Base-by-base conservation (phyloP, 2,329 filamentous ascomycete species). In the Lasiodiplodia gonubiensis region DNA sequence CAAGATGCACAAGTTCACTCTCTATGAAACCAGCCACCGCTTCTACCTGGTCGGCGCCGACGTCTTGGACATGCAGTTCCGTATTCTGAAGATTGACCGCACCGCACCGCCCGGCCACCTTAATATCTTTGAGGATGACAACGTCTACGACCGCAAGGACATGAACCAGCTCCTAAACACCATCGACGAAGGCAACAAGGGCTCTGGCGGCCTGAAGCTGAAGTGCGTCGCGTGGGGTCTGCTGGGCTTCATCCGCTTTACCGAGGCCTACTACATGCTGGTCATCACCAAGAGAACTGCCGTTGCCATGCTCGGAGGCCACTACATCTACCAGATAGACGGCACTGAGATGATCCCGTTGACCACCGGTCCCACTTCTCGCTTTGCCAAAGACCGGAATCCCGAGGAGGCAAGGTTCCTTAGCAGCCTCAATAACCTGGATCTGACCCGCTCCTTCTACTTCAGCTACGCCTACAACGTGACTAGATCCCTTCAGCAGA, bases 381-480 rank as follows among this genome's bases (percentile, higher is more conserved):
- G 90, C 61, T 89, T 89, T 73, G 92, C 91, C 76, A 84, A 89
- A n/a, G 93, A 97, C 70, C 86, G 90, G 64, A 95, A 96, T 73
- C 87, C 92, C 0, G 94, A 98, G 77, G 95, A 99, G 79, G 89
- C 91, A 48, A 89, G 94, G 33, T 98, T 97, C 74, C 85, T 98
- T 39, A 86, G 88, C 30, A 98, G 97, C 64, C 84, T 99, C 53
- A 93, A 92, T 76, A 97, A 97, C 72, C 85, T 99, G 37, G 95
- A 99, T 77, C 82, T 99, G 69, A 93, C 91, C 0, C 87, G 91
- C 67, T 96, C 92, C 0, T 99, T 99, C 78, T 99, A 99, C 80
- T 99, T 97, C 82, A 97, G 94, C 81, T 97, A 97, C 77, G 96
- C 94, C 0, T 99, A 99, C 80, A 93, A 99, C 76, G 91, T 98